A percentile compares a stretch with the other conserved stretches of the same genome.
These are phyloP conservation scores for Chalciporus chontae DNA, from an alignment of 768 basidiomycete species.

Conservation along the genomic window DNA sequence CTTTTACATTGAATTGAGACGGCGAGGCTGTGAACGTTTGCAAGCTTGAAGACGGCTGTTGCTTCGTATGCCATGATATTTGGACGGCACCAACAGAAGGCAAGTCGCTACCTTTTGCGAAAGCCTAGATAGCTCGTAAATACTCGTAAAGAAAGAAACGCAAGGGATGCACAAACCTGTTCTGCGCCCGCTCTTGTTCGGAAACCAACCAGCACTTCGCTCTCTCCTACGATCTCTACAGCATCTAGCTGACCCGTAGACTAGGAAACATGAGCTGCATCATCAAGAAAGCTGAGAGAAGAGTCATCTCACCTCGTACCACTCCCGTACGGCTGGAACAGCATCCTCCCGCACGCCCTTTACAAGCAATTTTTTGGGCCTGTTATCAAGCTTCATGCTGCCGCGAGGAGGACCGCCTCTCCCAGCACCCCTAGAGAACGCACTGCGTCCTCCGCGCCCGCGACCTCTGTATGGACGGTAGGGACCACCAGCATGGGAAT, in stretches of 20 bases:
- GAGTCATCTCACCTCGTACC: constrained; percentile 65
- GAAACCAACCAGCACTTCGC: constrained; percentile 66
- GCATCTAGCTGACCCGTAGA: constrained; percentile 69
- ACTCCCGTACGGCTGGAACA: constrained; percentile 65
- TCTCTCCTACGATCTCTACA: constrained; percentile 50
- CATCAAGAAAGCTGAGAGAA: neutral
- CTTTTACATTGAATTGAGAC: constrained; percentile 20
- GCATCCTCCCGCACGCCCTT: constrained; percentile 60
- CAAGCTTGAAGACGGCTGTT: constrained; percentile 18
- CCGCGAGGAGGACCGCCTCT: constrained; percentile 65
- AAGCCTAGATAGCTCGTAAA: constrained; percentile 43
- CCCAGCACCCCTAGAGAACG: constrained; percentile 56
- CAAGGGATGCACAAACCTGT: constrained; percentile 47
- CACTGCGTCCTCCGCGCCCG: constrained; percentile 53
- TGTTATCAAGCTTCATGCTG: constrained; percentile 89
- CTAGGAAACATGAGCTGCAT: constrained; percentile 33
- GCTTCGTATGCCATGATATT: constrained; percentile 59
- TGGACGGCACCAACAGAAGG: constrained; percentile 63
- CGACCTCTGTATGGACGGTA: constrained; percentile 71
- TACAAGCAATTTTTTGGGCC: constrained; percentile 75
- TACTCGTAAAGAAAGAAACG: neutral
- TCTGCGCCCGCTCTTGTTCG: constrained; percentile 71
- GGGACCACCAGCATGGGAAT: constrained; percentile 32
- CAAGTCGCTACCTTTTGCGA: constrained; percentile 68
- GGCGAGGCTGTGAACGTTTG: constrained; percentile 18